These are phyloP conservation scores for Neurospora sp. DNA, from an alignment of 495 filamentous ascomycete species.

Conservation along the genomic window DNA sequence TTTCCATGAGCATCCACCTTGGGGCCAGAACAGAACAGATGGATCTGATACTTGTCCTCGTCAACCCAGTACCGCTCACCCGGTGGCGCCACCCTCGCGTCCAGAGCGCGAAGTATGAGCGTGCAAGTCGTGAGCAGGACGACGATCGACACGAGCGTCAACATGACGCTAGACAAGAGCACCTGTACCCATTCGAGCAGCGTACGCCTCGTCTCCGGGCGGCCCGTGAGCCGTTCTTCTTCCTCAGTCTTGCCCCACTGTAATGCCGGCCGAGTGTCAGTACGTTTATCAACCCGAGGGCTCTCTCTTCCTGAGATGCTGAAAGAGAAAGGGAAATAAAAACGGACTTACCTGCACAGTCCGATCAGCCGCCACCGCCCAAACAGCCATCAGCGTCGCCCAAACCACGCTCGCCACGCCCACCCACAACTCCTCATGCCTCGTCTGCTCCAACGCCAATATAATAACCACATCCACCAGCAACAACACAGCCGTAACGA, in stretches of 20 bases:
- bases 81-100: constrained; percentile 57
- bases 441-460: constrained; percentile 54
- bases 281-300: neutral
- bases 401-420: constrained; percentile 78
- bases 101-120: constrained; percentile 64
- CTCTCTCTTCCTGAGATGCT: neutral
- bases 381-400: constrained; percentile 36
- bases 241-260: constrained; percentile 84
- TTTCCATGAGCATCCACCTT: constrained; percentile 38
- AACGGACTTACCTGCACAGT: constrained; percentile 41
- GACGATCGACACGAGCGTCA: constrained; percentile 54
- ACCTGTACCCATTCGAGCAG: constrained; percentile 76
- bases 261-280: neutral
- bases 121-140: constrained; percentile 66
- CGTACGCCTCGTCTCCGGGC: constrained; percentile 74
- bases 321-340: neutral
- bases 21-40: constrained; percentile 74
- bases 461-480: constrained; percentile 72
- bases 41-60: constrained; percentile 69
- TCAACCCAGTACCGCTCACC: constrained; percentile 72
- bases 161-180: constrained; percentile 58
- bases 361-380: constrained; percentile 36
- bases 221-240: constrained; percentile 83
- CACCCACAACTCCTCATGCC: constrained; percentile 81
- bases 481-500: constrained; percentile 59